Conservation (phyloP, 2,329 filamentous ascomycete genomes). For the Simplicillium aogashimaense region DNA sequence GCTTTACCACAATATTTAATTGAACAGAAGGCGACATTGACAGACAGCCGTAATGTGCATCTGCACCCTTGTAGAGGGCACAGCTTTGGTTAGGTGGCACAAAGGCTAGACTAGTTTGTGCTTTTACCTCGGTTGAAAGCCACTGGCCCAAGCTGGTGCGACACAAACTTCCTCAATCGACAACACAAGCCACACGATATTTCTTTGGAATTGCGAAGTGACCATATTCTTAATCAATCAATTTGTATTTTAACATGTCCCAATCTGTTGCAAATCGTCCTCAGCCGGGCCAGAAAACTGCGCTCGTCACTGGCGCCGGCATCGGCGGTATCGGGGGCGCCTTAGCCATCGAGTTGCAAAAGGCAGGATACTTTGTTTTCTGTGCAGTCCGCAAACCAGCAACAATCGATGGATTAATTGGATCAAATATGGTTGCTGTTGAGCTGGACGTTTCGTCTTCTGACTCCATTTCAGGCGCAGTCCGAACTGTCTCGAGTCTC, state of each 20-base stretch:
- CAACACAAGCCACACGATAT: no score
- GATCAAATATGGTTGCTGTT: constrained; percentile 2
- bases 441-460: constrained; percentile 5
- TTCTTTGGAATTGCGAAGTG: no score
- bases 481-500: constrained; percentile 1
- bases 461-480: constrained; percentile 1
- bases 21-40: no score
- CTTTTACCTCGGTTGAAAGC: no score
- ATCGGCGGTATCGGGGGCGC: constrained; percentile 7
- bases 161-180: no score
- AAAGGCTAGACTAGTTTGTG: no score
- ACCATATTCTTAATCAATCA: no score
- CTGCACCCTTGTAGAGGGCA: no score
- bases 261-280: background rate
- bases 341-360: constrained; percentile 4
- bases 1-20: no score
- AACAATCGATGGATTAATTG: background rate
- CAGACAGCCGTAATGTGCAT: no score
- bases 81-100: no score
- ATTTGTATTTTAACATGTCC: background rate
- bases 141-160: no score
- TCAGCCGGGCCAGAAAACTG: constrained; percentile 4
- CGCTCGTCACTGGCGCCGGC: constrained; percentile 6
- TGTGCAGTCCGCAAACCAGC: constrained; percentile 4
- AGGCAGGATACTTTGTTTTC: constrained; percentile 6